phyloP scores from a whole-genome alignment of 139 green algal genomes.

The Coccomyxa sp. region DNA sequence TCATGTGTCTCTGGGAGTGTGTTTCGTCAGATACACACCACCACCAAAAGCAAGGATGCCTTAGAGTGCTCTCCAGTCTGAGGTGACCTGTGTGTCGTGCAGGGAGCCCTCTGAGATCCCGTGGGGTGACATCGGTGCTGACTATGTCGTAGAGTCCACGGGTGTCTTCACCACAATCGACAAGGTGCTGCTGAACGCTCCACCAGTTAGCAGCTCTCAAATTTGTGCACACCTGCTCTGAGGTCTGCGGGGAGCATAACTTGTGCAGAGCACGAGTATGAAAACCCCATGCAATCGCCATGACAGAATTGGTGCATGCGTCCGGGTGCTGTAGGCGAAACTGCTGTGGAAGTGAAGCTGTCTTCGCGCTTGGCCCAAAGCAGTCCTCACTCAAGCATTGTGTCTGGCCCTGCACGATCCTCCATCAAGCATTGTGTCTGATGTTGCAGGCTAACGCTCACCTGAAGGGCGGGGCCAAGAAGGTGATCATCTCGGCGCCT shows the following conservation, averaged over 20 bases:
- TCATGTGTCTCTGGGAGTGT: neutral
- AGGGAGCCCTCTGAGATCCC: slow-evolving; percentile 83
- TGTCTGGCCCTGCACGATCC: neutral
- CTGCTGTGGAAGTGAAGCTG: neutral
- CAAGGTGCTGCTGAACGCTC: slow-evolving; percentile 35
- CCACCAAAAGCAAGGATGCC: neutral
- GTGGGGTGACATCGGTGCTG: slow-evolving; percentile 71
- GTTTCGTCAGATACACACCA: too few species aligned
- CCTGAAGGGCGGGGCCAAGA: slow-evolving; percentile 86
- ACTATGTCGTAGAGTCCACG: slow-evolving; percentile 89
- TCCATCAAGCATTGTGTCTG: too few species aligned
- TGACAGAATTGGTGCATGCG: too few species aligned
- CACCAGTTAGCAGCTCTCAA: too few species aligned
- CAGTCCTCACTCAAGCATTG: neutral
- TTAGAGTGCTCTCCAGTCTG: neutral
- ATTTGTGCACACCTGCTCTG: too few species aligned
- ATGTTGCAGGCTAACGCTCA: slow-evolving; percentile 51
- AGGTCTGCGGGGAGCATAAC: too few species aligned
- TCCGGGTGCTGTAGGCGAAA: too few species aligned
- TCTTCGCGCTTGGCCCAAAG: neutral
- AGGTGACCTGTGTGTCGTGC: neutral
- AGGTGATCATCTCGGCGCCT: slow-evolving; percentile 94
- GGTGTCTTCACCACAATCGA: slow-evolving; percentile 91
- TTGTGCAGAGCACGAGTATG: too few species aligned
- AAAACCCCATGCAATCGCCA: too few species aligned